phyloP scores from a whole-genome alignment of 2,329 filamentous ascomycete genomes.

The Xylaria polymorpha region DNA sequence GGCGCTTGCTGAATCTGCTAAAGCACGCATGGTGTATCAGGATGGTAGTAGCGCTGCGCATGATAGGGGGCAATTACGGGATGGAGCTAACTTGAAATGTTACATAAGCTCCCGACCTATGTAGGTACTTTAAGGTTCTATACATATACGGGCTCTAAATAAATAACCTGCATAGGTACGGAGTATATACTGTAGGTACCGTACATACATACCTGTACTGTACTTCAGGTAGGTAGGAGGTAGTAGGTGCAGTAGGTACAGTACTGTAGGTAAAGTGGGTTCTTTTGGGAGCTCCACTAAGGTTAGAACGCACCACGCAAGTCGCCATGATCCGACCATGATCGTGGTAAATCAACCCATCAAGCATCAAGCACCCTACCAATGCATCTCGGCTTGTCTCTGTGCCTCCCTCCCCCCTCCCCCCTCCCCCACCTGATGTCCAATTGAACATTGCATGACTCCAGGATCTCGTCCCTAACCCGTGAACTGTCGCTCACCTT shows the following conservation, averaged over 20 bases:
- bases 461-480: slow-evolving; percentile 20
- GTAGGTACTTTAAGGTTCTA: no score
- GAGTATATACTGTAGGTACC: no score
- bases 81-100: not conserved
- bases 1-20: slow-evolving; percentile 31
- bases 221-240: no score
- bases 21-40: slow-evolving; percentile 27
- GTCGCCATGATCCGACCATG: slow-evolving; percentile 33
- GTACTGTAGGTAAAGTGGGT: not conserved
- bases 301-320: slow-evolving; percentile 13
- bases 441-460: slow-evolving; percentile 37
- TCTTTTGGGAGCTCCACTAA: slow-evolving; percentile 26
- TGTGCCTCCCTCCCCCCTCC: no score
- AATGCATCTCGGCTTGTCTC: slow-evolving; percentile 18
- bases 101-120: not conserved
- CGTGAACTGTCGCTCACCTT: slow-evolving; percentile 14
- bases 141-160: not conserved
- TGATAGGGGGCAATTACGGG: not conserved
- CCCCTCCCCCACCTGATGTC: slow-evolving; percentile 28
- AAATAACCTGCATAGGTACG: no score
- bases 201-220: no score
- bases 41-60: slow-evolving; percentile 7
- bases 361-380: slow-evolving; percentile 8
- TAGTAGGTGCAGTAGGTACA: no score
- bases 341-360: slow-evolving; percentile 9